Conservation (phyloP, 192 early-diverging fungal species). For the Coemansia sp. region DNA sequence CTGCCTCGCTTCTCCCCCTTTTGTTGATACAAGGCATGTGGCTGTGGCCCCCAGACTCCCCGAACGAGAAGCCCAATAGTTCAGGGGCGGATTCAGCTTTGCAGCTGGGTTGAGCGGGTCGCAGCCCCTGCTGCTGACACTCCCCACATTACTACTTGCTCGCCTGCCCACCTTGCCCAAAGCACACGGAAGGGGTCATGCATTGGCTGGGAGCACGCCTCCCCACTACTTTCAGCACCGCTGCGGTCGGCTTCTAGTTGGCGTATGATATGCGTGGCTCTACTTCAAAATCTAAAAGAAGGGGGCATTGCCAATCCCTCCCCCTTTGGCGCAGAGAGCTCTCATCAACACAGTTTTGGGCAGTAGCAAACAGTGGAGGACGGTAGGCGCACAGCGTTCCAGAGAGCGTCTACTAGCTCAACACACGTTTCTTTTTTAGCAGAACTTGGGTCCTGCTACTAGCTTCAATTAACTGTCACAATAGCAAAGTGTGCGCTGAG, state of each 20-base stretch:
- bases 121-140: not conserved
- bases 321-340: not conserved
- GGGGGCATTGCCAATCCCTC: not conserved
- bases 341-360: not conserved
- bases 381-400: not conserved
- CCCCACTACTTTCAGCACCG: not conserved
- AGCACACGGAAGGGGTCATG: not conserved
- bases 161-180: not conserved
- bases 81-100: not conserved
- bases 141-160: slow-evolving; percentile 1
- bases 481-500: not conserved
- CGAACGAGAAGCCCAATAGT: not conserved
- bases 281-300: not conserved
- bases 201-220: not conserved
- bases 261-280: not conserved
- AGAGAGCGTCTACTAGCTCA: not conserved
- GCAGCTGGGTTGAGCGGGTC: not conserved
- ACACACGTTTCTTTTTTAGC: slow-evolving; percentile 2
- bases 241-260: not conserved
- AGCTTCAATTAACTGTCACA: not conserved
- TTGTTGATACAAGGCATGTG: not conserved
- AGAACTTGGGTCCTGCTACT: not conserved
- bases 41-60: not conserved
- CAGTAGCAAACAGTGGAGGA: not conserved
- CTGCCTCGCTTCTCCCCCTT: not conserved